A percentile compares a stretch with the other conserved stretches of the same genome.
phyloP scores from a whole-genome alignment of 345 rosid species.

The Litchi chinensis region DNA sequence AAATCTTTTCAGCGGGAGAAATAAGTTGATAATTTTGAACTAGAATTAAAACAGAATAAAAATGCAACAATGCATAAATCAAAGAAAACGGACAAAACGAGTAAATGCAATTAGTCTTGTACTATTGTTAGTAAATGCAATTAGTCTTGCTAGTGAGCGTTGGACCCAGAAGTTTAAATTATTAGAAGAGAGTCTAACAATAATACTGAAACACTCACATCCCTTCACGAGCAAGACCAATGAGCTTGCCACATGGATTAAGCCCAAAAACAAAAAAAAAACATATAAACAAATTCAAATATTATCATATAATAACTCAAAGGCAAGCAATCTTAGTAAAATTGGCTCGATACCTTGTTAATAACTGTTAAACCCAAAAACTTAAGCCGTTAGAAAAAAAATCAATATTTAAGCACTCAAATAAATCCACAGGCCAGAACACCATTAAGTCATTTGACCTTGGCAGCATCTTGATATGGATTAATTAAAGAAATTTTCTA shows the following conservation, averaged over 20 bases:
- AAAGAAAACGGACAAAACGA: constrained; percentile 1
- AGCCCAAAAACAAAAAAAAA: background rate
- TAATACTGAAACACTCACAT: background rate
- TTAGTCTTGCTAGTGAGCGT: background rate
- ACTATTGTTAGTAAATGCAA: too few species aligned
- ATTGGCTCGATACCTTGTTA: background rate
- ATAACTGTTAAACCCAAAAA: background rate
- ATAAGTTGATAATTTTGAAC: background rate
- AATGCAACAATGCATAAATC: constrained; percentile 1
- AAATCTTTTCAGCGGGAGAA: background rate
- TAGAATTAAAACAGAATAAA: background rate
- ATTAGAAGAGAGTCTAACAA: background rate
- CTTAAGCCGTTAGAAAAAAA: background rate
- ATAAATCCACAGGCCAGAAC: background rate
- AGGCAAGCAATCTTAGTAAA: background rate
- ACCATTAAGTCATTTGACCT: background rate
- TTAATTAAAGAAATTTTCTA: background rate
- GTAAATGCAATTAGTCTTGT: background rate
- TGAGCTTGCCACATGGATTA: background rate
- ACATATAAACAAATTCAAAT: background rate
- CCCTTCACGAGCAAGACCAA: background rate
- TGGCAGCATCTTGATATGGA: background rate
- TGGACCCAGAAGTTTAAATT: background rate
- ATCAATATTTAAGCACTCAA: background rate
- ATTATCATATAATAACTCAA: background rate